phyloP scores from a whole-genome alignment of 805 yeast genomes.

The Metahyphopichia silvanorum region DNA sequence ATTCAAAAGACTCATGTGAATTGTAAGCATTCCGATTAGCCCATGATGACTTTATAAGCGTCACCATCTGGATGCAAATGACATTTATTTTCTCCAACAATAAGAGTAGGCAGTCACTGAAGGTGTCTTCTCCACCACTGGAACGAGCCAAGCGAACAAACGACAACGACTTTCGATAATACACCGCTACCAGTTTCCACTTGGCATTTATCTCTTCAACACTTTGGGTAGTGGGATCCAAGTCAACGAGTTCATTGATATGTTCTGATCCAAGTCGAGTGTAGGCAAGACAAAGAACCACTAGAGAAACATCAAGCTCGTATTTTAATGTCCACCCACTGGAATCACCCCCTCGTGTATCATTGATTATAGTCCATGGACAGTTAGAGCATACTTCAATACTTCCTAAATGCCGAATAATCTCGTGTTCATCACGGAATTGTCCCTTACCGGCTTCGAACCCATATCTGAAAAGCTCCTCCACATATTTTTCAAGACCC shows the following conservation, averaged over 20 bases:
- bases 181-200: slow-evolving; percentile 34
- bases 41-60: slow-evolving; percentile 38
- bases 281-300: slow-evolving; percentile 26
- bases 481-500: slow-evolving; percentile 31
- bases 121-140: too few species aligned
- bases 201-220: slow-evolving; percentile 19
- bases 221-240: slow-evolving; percentile 7
- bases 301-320: slow-evolving; percentile 25
- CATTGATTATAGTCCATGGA: background rate
- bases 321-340: slow-evolving; percentile 27
- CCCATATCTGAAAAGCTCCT: slow-evolving; percentile 16
- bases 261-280: slow-evolving; percentile 32
- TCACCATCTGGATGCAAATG: slow-evolving; percentile 36
- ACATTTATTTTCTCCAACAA: slow-evolving; percentile 20
- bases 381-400: background rate
- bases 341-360: too few species aligned
- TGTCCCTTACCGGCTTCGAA: background rate
- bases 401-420: background rate
- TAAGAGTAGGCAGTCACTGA: too few species aligned
- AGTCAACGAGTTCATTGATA: slow-evolving; percentile 32
- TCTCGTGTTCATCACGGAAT: background rate
- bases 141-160: slow-evolving; percentile 23
- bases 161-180: slow-evolving; percentile 31
- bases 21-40: slow-evolving; percentile 23
- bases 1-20: slow-evolving; percentile 15